phyloP scores from a whole-genome alignment of 441 rosid species.

The Brassica balearica region DNA sequence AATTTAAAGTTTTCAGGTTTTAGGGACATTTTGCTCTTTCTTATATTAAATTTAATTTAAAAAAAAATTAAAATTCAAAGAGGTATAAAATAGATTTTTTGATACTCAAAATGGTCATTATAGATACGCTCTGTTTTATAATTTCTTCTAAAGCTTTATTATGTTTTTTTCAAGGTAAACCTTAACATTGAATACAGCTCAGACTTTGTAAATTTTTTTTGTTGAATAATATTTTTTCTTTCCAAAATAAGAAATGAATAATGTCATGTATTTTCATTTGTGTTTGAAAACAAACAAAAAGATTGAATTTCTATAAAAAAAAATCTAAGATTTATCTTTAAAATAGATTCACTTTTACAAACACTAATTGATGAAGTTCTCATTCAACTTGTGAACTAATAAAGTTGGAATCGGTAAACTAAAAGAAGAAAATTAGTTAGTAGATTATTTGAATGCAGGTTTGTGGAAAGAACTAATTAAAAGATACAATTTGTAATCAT shows the following conservation, averaged over 20 bases:
- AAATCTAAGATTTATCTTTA: not conserved
- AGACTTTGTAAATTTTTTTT: not conserved
- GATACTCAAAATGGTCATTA: too few relatives aligned
- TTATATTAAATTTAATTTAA: not conserved
- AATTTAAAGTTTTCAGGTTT: not conserved
- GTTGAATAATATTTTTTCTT: not conserved
- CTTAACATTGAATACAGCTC: not conserved
- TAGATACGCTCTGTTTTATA: not conserved
- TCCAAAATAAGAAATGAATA: not conserved
- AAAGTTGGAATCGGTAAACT: not conserved
- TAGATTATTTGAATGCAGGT: not conserved
- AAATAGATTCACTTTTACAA: not conserved
- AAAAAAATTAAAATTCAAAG: not conserved
- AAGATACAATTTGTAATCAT: too few relatives aligned
- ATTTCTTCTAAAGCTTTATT: not conserved
- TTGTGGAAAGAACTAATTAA: too few relatives aligned
- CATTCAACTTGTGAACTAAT: conserved; percentile 13
- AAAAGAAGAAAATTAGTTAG: conserved; percentile 9
- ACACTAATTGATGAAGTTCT: not conserved
- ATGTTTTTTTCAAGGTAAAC: not conserved
- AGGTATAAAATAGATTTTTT: not conserved
- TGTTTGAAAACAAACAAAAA: not conserved
- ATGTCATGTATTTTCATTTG: not conserved
- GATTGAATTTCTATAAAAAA: not conserved
- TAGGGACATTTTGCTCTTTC: not conserved